These are phyloP conservation scores for Sporothrix dimorphospora DNA, from an alignment of 2,329 filamentous ascomycete genomes.

Conservation along the genomic window DNA sequence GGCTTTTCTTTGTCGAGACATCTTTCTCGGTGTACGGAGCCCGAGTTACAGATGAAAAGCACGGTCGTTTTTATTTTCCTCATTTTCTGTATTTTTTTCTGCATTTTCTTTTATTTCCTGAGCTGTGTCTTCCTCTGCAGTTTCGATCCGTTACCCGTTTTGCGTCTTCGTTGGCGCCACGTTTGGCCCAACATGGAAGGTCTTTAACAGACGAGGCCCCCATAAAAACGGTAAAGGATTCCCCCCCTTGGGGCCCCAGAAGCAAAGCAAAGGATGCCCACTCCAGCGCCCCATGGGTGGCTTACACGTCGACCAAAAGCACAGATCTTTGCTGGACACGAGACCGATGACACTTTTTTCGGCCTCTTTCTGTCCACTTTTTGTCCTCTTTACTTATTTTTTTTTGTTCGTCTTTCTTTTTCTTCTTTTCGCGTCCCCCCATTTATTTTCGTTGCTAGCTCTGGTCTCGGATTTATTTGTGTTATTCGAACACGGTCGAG, in stretches of 20 bases:
- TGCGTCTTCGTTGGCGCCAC: conserved; percentile 4
- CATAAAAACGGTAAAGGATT: not conserved
- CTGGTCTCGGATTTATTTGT: not conserved
- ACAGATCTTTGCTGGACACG: not conserved
- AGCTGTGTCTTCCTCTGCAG: not conserved
- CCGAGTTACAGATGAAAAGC: not conserved
- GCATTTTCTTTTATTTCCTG: not conserved
- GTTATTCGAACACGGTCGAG: not conserved
- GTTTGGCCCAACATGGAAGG: conserved; percentile 17
- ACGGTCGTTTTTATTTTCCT: not conserved
- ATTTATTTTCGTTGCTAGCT: not conserved
- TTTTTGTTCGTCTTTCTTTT: not conserved
- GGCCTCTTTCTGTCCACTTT: not conserved
- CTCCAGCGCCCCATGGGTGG: not conserved
- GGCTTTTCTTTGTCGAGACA: not conserved
- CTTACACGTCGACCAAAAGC: not conserved
- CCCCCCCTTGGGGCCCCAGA: not conserved
- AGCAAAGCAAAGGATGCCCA: not conserved
- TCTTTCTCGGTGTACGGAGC: conserved; percentile 6
- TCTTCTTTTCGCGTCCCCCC: not conserved
- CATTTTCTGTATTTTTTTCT: not conserved
- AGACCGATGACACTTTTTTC: not conserved
- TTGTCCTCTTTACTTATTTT: not conserved
- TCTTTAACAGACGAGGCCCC: not conserved
- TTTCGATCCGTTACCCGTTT: not conserved